Conservation (phyloP, 352 stramenopile genomes). For the Globisporangium polare region DNA sequence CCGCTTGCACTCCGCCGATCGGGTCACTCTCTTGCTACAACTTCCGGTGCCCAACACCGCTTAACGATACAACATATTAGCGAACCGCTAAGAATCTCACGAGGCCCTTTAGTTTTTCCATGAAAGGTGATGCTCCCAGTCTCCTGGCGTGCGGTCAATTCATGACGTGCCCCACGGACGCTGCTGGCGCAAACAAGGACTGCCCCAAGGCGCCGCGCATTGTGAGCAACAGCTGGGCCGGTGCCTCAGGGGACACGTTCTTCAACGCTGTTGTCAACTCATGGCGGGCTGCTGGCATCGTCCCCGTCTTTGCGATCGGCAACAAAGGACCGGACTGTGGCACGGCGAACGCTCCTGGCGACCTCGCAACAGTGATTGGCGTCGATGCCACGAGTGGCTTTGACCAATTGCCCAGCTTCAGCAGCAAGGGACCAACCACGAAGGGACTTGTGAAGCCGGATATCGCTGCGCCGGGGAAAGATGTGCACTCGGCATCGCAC, state of each 20-base stretch:
- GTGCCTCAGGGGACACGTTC: not conserved
- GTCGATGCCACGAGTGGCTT: slow-evolving; percentile 16
- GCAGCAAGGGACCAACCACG: not conserved
- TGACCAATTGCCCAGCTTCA: not conserved
- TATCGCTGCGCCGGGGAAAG: not conserved
- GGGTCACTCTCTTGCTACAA: too few species aligned
- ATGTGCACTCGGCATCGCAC: not conserved
- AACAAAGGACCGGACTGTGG: slow-evolving; percentile 14
- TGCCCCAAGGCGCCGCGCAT: slow-evolving; percentile 15
- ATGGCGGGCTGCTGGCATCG: slow-evolving; percentile 14
- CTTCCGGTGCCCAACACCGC: too few species aligned
- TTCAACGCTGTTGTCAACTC: not conserved
- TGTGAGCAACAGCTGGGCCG: not conserved
- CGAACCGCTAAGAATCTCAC: too few species aligned
- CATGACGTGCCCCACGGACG: not conserved
- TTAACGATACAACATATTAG: too few species aligned
- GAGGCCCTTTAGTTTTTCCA: too few species aligned
- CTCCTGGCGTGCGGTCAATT: not conserved
- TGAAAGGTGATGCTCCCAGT: too few species aligned
- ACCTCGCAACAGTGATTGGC: slow-evolving; percentile 14
- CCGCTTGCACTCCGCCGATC: too few species aligned
- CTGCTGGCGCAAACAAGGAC: not conserved
- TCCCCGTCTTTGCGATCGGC: slow-evolving; percentile 21
- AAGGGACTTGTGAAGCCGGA: not conserved
- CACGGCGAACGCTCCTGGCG: slow-evolving; percentile 11